phyloP scores from a whole-genome alignment of 148 eudicot genomes.

The Tetragonia tetragonoides region DNA sequence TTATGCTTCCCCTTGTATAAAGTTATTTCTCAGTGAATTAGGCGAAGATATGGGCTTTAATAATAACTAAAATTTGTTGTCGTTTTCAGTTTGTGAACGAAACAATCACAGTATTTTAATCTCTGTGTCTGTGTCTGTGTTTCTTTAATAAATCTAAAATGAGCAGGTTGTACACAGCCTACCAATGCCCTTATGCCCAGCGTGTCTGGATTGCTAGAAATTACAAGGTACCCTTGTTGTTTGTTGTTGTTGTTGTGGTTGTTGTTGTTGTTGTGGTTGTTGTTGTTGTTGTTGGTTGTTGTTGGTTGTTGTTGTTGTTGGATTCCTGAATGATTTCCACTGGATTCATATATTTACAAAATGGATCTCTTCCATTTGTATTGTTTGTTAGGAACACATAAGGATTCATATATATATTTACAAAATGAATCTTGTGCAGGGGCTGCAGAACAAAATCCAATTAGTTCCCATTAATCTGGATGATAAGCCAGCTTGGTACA shows the following conservation, averaged over 20 bases:
- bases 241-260: background rate
- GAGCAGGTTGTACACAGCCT: slow-evolving; percentile 52
- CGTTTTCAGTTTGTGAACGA: too few species aligned
- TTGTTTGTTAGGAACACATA: too few species aligned
- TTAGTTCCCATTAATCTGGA: slow-evolving; percentile 57
- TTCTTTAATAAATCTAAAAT: background rate
- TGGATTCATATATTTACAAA: too few species aligned
- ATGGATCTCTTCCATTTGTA: background rate
- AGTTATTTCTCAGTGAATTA: background rate
- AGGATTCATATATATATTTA: too few species aligned
- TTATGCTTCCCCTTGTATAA: background rate
- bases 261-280: background rate
- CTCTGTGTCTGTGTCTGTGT: too few species aligned
- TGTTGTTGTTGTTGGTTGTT: background rate
- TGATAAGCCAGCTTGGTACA: slow-evolving; percentile 72
- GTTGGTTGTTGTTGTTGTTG: background rate
- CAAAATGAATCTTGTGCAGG: slow-evolving; percentile 40
- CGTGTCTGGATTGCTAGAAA: slow-evolving; percentile 70
- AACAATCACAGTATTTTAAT: too few species aligned
- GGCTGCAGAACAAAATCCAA: slow-evolving; percentile 63
- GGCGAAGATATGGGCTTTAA: too few species aligned
- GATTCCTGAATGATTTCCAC: background rate
- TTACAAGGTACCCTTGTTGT: slow-evolving; percentile 41
- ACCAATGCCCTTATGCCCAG: slow-evolving; percentile 68
- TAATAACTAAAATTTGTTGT: too few species aligned